Evolutionary conservation across 257 asterid genomes (phyloP), one percentile per base, ranked within the genome.

Genomic region (Gentiana macrophylla): DNA sequence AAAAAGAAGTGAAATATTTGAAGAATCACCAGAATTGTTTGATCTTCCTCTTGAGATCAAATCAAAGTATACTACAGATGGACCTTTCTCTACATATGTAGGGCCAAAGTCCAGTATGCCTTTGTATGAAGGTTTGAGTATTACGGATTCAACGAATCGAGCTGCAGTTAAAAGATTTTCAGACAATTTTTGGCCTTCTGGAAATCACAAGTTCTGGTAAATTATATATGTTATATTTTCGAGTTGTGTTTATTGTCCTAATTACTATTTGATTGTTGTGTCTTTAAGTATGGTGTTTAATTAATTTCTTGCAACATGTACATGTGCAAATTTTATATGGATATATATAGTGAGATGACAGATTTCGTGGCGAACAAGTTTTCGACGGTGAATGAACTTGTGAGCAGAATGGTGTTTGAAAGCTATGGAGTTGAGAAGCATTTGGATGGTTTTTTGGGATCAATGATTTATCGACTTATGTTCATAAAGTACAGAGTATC

Each of bases 111-210:
- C 84, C 11, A 61, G 50, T 52, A 70, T 74, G 64, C 87, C 84
- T 47, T 67, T 70, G 9, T 83, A 66, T n/a, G 89, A 84, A 55
- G 74, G 86, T 77, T 44, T 77, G 76, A 84, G 86, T 8, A 77
- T 84, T 37, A 74, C 75, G 43, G 78, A 77, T 43, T 79, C 74
- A 50, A 72, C 77, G 0, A 71, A 71, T 33, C 0, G 37, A 48
- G 67, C 70, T 45, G 73, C 70, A 43, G 70, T 79, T 9, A 66
- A 58, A 11, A 58, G 52, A 51, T 79, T 84, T 54, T 56, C 80
- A 4, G 64, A 76, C 36, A 74, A 70, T 50, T 75, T 84, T 79
- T 77, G 94, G 94, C 83, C 86, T 43, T 65, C 68, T 1, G 81
- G 86, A 57, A 76, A 77, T 69, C 10, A 67, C 1, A 49, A 9